phyloP scores from a whole-genome alignment of 768 basidiomycete genomes.

The Sistotremastrum niveocremeum region DNA sequence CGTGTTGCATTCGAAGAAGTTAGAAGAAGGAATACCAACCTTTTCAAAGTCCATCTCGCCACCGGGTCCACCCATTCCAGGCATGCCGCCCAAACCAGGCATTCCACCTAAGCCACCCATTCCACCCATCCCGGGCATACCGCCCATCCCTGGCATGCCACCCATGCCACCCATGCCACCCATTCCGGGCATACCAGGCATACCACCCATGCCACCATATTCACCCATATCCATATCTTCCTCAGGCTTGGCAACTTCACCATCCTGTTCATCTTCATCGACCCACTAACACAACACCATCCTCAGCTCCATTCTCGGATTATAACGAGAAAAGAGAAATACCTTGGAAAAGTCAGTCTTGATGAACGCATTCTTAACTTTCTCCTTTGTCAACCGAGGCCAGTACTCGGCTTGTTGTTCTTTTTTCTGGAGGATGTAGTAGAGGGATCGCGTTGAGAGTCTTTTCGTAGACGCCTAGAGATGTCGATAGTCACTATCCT shows the following conservation, averaged over 20 bases:
- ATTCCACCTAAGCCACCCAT: slow-evolving; percentile 34
- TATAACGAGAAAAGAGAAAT: background rate
- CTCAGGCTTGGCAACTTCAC: slow-evolving; percentile 26
- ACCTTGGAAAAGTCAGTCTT: slow-evolving; percentile 87
- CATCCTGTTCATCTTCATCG: slow-evolving; percentile 94
- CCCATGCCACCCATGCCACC: slow-evolving; percentile 30
- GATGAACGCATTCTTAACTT: slow-evolving; percentile 62
- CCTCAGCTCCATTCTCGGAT: background rate
- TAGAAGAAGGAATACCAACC: slow-evolving; percentile 22
- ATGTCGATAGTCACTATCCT: slow-evolving; percentile 6
- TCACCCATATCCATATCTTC: slow-evolving; percentile 28
- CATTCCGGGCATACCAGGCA: slow-evolving; percentile 18
- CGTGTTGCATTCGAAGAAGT: background rate
- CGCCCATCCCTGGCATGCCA: slow-evolving; percentile 43
- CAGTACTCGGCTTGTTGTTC: slow-evolving; percentile 66
- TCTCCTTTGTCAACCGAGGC: slow-evolving; percentile 87
- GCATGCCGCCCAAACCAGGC: slow-evolving; percentile 26
- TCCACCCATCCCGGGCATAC: slow-evolving; percentile 30
- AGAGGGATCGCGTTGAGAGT: slow-evolving; percentile 54
- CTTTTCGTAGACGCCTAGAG: slow-evolving; percentile 42
- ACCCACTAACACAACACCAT: too few relatives aligned
- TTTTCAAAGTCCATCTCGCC: slow-evolving; percentile 50
- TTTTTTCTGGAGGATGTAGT: slow-evolving; percentile 70
- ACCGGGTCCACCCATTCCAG: slow-evolving; percentile 17
- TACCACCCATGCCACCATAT: slow-evolving; percentile 26